Percentiles rank a stretch among this genome's conserved stretches.
Evolutionary conservation across 495 filamentous ascomycete species (phyloP).

Genomic region (Recurvomyces mirabilis): DNA sequence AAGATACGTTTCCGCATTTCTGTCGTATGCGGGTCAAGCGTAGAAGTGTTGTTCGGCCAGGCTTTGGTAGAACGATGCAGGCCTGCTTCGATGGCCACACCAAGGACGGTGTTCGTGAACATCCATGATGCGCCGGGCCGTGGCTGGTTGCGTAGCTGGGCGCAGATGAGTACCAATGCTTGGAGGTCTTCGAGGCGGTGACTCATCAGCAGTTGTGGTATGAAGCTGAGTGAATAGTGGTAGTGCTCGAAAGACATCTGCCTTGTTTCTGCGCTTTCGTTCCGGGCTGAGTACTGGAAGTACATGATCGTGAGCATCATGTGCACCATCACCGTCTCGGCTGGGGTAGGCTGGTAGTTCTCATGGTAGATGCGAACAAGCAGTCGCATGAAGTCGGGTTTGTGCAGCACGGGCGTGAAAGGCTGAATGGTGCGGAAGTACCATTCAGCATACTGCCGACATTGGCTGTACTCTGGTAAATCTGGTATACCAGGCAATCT

Average conservation of each 20-base stretch:
- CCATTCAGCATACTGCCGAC: conserved; percentile 53
- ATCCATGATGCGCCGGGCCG: conserved; percentile 63
- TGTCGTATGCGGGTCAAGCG: conserved; percentile 32
- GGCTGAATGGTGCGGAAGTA: conserved; percentile 61
- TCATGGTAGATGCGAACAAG: conserved; percentile 32
- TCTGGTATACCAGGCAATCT: conserved; percentile 5
- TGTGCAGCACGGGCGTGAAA: conserved; percentile 62
- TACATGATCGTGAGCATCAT: conserved; percentile 68
- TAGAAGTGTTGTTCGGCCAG: conserved; percentile 40
- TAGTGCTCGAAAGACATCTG: conserved; percentile 64
- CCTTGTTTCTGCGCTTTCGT: conserved; percentile 41
- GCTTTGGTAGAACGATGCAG: conserved; percentile 59
- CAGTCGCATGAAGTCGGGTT: conserved; percentile 53
- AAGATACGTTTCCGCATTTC: conserved; percentile 69
- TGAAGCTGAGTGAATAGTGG: conserved; percentile 56
- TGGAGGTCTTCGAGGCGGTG: conserved; percentile 55
- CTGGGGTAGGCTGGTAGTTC: conserved; percentile 36
- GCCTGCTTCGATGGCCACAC: conserved; percentile 58
- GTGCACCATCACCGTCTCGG: conserved; percentile 61
- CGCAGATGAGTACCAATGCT: conserved; percentile 55
- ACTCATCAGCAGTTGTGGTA: conserved; percentile 47
- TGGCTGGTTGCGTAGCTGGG: conserved; percentile 63
- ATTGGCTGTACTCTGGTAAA: conserved; percentile 32
- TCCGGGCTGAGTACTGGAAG: conserved; percentile 58
- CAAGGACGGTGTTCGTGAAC: conserved; percentile 47